Evolutionary conservation across 495 filamentous ascomycete genomes (phyloP), one percentile per base, ranked within the genome.

Genomic region (Penicillium antarcticum): DNA sequence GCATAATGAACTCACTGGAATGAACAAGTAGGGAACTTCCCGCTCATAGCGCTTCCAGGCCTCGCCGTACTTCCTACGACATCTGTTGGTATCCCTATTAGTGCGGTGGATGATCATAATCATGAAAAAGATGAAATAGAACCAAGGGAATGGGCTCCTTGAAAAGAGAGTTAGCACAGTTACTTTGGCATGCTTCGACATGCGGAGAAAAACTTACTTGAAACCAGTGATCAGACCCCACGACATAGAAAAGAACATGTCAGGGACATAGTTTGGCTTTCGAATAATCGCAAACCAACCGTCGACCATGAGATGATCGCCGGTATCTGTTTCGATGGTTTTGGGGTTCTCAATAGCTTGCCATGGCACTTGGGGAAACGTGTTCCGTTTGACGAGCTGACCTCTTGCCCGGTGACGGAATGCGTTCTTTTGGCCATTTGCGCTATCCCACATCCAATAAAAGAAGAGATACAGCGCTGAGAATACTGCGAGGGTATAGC

Each of bases 291-390:
- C 86, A 60, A 91, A 97, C 92, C 92, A 96, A 23, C 92, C 92
- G 59, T 91, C 88, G 21, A 80, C 85, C n/a, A 97, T 75, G 50
- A 97, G 82, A 29, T 79, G 80, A 58, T 92, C 87, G 19, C 91
- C 92, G 5, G 79, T 79, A 41, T 79, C 72, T 2, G 89, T 90
- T 45, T 76, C 75, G 67, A 97, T 95, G 4, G 77, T 82, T 58
- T 84, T 80, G 2, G 92, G 89, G 70, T 95, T 91, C 37, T 87
- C 65, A 42, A 97, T 61, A 12, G 55, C 62, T 58, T 87, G 86
- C 87, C 89, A 97, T 11, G 89, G 89, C 5, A 97, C 72, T 63
- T 92, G 87, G 9, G 94, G 94, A 77, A 97, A 96, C 0, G 91
- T 81, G 46, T 85, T 87, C 46, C 92, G 87, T 53, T 81, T 72